These are phyloP conservation scores for Microdochium nivale DNA, from an alignment of 2,329 filamentous ascomycete species.

Conservation along the genomic window DNA sequence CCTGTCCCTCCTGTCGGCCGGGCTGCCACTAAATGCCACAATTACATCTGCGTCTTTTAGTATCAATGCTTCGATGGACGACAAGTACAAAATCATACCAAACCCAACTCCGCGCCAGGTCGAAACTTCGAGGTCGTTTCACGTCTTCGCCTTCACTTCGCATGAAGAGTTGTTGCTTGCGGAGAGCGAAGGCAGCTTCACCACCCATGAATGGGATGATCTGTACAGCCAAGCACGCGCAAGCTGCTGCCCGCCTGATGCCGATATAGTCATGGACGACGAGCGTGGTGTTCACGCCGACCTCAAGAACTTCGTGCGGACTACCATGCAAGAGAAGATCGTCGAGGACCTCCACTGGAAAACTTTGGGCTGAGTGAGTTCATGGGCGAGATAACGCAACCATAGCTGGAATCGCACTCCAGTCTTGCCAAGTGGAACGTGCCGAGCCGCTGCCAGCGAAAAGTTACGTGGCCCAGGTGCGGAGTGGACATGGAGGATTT, in stretches of 20 bases:
- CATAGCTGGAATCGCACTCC: too few species aligned
- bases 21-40: constrained; percentile 69
- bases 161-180: constrained; percentile 64
- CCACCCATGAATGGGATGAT: constrained; percentile 65
- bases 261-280: constrained; percentile 37
- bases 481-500: too few species aligned
- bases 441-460: too few species aligned
- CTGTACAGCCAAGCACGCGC: constrained; percentile 56
- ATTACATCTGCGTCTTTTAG: constrained; percentile 59
- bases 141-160: constrained; percentile 78
- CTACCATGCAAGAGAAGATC: constrained; percentile 42
- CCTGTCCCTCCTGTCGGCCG: constrained; percentile 71
- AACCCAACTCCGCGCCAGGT: constrained; percentile 58
- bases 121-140: constrained; percentile 58
- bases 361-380: constrained; percentile 3
- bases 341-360: constrained; percentile 45
- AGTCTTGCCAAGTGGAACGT: too few species aligned
- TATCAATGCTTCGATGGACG: constrained; percentile 32
- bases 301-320: constrained; percentile 53
- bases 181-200: constrained; percentile 77
- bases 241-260: constrained; percentile 49
- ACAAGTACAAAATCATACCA: constrained; percentile 33
- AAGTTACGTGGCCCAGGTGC: too few species aligned
- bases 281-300: constrained; percentile 34
- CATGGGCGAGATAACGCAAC: not conserved